Base-by-base conservation (phyloP, 768 basidiomycete genomes). In the Pleurotus ostreatus region DNA sequence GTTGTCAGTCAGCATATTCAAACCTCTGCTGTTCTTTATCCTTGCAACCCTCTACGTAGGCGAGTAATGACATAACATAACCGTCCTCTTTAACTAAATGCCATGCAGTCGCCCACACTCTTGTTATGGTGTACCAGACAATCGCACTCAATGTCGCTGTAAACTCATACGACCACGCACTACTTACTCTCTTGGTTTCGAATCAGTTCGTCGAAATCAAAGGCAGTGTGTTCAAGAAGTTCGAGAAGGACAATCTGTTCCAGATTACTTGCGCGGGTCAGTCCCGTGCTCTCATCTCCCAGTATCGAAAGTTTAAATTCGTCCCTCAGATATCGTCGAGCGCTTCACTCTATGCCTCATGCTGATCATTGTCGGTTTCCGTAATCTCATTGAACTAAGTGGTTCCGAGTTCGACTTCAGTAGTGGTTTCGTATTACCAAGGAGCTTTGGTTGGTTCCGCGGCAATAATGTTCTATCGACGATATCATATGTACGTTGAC, bases 191-290 rank as follows among this genome's bases (percentile, higher is more conserved):
- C 0, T 80, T 99, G 6, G 85, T 99, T 45, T 97, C 94, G 45
- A 99, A 98, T 66, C 97, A 99, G 69, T 98, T 99, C 65, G 96
- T 98, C 34, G 97, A 99, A 72, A 98, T 98, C 71, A 99, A 99
- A 72, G 95, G 96, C 34, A 94, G 92, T 67, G 97, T 99, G 1
- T 99, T 99, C 84, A 99, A 98, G 73, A 98, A 89, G 68, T 98
- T 99, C 64, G 97, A 98, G 68, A 99, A 98, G 68, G 97, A 99
- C 65, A 98, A 91, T 66, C 80, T 99, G 7, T 98, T 99, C 68
- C 97, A 99, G 70, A 95, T 99, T 57, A 95, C 94, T 46, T 99
- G 97, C 63, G 97, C 97, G 60, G 93, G 92, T 92, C 61, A 43
- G 79, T 57, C 16, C 26, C 13, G 34, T 26, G n/a, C 39, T 5